Evolutionary conservation across 768 basidiomycete species (phyloP).

Genomic region (Mycena epipterygia): DNA sequence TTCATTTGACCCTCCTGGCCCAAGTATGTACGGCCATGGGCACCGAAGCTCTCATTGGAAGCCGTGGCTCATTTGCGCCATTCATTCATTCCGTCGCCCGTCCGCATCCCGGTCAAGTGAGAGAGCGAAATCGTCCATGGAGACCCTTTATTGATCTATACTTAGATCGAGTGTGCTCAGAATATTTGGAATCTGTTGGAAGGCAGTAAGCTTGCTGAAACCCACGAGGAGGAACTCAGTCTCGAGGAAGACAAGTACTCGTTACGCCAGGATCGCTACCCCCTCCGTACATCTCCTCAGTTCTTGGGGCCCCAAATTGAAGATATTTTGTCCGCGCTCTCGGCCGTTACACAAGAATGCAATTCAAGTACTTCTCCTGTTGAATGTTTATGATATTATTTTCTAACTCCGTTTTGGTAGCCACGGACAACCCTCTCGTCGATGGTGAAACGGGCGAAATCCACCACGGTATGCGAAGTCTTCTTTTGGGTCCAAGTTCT

Average conservation of each 20-base stretch:
- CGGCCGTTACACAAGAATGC: constrained; percentile 76
- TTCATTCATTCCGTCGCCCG: constrained; percentile 83
- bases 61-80: constrained; percentile 71
- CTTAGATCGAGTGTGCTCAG: constrained; percentile 72
- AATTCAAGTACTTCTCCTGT: constrained; percentile 74
- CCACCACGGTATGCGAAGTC: constrained; percentile 77
- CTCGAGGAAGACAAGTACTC: constrained; percentile 77
- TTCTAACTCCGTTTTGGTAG: constrained; percentile 49
- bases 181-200: constrained; percentile 73
- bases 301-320: constrained; percentile 87
- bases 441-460: constrained; percentile 74
- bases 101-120: constrained; percentile 84
- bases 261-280: constrained; percentile 82
- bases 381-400: background rate
- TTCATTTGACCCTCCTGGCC: constrained; percentile 70
- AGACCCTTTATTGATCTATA: background rate
- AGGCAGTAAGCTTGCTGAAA: constrained; percentile 70
- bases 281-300: constrained; percentile 79
- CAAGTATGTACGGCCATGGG: constrained; percentile 86
- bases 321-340: constrained; percentile 74
- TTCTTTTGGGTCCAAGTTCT: background rate
- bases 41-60: constrained; percentile 80
- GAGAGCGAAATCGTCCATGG: constrained; percentile 7
- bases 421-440: constrained; percentile 87
- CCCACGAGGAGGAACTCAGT: constrained; percentile 73